phyloP scores from a whole-genome alignment of 2,329 filamentous ascomycete genomes.

The Lachnellula arida region DNA sequence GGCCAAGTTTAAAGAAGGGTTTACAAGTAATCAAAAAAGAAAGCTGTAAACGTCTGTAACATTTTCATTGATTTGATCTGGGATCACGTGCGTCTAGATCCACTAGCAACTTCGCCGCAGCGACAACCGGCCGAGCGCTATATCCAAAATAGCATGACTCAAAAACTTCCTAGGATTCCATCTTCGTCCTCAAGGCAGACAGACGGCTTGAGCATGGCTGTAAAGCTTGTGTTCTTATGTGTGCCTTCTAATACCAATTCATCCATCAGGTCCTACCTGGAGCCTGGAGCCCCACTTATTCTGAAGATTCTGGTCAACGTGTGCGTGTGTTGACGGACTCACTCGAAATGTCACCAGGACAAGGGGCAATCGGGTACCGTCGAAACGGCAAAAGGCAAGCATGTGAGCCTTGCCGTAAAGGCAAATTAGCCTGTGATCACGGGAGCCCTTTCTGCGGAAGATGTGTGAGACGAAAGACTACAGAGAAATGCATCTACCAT shows the following conservation, averaged over 20 bases:
- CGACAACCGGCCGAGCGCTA: background rate
- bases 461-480: conserved; percentile 25
- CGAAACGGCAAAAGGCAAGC: conserved; percentile 30
- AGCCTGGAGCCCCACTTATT: background rate
- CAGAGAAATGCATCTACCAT: conserved; percentile 25
- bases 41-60: too few species aligned
- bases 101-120: background rate
- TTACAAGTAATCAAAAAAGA: too few species aligned
- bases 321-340: background rate
- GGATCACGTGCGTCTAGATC: background rate
- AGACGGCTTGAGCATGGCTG: too few species aligned
- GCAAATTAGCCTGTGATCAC: conserved; percentile 30
- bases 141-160: background rate
- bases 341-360: conserved; percentile 12
- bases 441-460: conserved; percentile 24
- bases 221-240: too few species aligned
- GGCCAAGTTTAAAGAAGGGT: too few species aligned
- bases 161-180: too few species aligned
- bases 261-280: too few species aligned
- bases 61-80: too few species aligned
- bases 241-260: background rate
- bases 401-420: conserved; percentile 30
- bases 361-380: conserved; percentile 19
- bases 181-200: too few species aligned
- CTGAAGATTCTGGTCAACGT: background rate